Evolutionary conservation across 129 eudicot species (phyloP), one percentile per base, ranked within the genome.

Genomic region (Sambucus nigra): DNA sequence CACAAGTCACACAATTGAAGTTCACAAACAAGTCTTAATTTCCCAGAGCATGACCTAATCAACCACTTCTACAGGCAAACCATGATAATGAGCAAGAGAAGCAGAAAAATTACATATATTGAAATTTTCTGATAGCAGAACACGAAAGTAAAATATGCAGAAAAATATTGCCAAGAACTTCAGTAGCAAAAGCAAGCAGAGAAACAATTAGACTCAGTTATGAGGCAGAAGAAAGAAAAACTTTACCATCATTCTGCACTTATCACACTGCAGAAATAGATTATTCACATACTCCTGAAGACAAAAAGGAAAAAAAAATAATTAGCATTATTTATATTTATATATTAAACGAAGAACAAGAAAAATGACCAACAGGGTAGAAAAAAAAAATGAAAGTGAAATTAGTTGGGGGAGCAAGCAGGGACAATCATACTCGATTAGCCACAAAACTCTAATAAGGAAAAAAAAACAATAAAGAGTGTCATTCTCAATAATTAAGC

Each of bases 231-330:
- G n/a, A 39, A 12, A 57, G 9, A 49, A 64, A 60, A 54, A 7
- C 55, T 69, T 73, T 64, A 92, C 99, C 99, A 86, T 92, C 87
- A 92, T 92, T 76, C 99, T 77, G 94, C 99, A 92, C 63, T 86
- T 92, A 39, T 86, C 99, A 66, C 99, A 92, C 87, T 92, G 99
- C 77, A 92, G 76, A 71, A 92, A 92, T 64, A 86, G 65, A 66
- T 92, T 86, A 53, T 86, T 86, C 84, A 75, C 96, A 25, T 92
- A 92, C 71, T 92, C 99, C 99, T 91, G 88, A 41, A n/a, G n/a
- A n/a, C n/a, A n/a, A n/a, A n/a, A 73, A 63, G 5, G 25, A 67
- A 26, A 42, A 31, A 42, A 20, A 31, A 56, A 47, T 14, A 35
- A 51, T 66, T 32, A 60, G 57, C 18, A 46, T 25, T 38, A 13